Base-by-base conservation (phyloP, 495 filamentous ascomycete species). In the Hypoxylon trugodes region DNA sequence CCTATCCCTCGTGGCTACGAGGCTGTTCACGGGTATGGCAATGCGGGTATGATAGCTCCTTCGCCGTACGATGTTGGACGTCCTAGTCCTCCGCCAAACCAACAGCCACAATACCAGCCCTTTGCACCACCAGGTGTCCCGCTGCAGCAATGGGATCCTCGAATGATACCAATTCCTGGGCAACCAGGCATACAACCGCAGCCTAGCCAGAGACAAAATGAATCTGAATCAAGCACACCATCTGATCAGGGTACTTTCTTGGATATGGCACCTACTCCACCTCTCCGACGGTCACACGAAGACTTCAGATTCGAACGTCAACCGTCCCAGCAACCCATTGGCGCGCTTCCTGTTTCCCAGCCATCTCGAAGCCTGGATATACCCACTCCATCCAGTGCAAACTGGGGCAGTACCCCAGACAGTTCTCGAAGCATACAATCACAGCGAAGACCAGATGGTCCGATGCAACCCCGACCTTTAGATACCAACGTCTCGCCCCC, bases 1-100 rank as follows among this genome's bases (percentile, higher is more conserved):
- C 80, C 80, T 9, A 81, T 82, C n/a, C 80, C 80, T 1, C 63
- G 61, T 4, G 74, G 75, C 19, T 82, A 82, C 57, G 62, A 72
- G 2, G 71, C 77, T 36, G 80, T 81, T 15, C 78, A 77, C 48
- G 74, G 72, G 15, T 79, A 82, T 40, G 80, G 78, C 3, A 61
- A 69, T 15, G 60, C 67, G 4, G 61, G 61, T 16, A 68, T 54
- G 58, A 32, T 75, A 2, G 74, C 69, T 10, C 64, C 69, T 15
- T 71, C 73, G 12, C 73, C 73, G 4, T 76, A 77, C 49, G 73
- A 71, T 15, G 62, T 76, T 22, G 74, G 75, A 9, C 70, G 61
- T 3, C 48, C 69, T 12, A 58, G 52, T 21, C 65, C 38, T 15
- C 59, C 54, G 9, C 45, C 60, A 5, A 38, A 51, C 1, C 47